Percentiles rank a stretch among this genome's conserved stretches.
These are phyloP conservation scores for Mycena epipterygia DNA, from an alignment of 768 basidiomycete genomes.

Conservation along the genomic window DNA sequence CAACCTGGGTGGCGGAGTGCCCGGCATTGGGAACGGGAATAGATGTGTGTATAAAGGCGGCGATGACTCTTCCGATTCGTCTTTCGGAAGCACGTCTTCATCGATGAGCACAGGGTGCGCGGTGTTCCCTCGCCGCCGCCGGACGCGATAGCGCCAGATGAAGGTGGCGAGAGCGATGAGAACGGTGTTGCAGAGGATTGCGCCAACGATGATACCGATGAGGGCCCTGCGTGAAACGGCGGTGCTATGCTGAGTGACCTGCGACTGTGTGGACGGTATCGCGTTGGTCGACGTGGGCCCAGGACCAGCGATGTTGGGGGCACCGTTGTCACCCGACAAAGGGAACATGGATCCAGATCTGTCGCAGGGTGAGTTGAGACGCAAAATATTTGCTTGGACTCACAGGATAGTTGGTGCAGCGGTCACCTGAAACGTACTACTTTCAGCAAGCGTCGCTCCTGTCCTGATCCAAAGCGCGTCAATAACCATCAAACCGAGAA, in stretches of 20 bases:
- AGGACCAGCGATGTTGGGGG: background rate
- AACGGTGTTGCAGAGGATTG: background rate
- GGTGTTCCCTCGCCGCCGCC: background rate
- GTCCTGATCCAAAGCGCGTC: background rate
- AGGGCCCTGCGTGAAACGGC: background rate
- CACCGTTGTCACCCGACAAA: no score
- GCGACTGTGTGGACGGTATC: background rate
- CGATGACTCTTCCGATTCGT: background rate
- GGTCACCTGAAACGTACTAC: constrained; percentile 9
- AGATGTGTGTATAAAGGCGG: background rate
- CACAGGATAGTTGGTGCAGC: constrained; percentile 2
- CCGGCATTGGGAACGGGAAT: constrained; percentile 10
- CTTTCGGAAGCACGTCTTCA: constrained; percentile 4
- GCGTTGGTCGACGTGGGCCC: background rate
- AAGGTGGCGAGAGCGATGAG: background rate
- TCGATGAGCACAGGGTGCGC: constrained; percentile 13
- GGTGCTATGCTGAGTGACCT: background rate
- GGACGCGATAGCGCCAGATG: background rate
- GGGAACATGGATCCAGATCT: background rate
- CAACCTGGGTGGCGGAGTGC: background rate
- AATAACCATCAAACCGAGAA: background rate
- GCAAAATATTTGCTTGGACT: background rate
- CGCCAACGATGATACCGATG: constrained; percentile 6
- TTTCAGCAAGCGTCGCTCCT: constrained; percentile 2
- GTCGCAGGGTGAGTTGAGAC: background rate